Base-by-base conservation (phyloP, 75 land plant species). In the Pinus tabuliformis region DNA sequence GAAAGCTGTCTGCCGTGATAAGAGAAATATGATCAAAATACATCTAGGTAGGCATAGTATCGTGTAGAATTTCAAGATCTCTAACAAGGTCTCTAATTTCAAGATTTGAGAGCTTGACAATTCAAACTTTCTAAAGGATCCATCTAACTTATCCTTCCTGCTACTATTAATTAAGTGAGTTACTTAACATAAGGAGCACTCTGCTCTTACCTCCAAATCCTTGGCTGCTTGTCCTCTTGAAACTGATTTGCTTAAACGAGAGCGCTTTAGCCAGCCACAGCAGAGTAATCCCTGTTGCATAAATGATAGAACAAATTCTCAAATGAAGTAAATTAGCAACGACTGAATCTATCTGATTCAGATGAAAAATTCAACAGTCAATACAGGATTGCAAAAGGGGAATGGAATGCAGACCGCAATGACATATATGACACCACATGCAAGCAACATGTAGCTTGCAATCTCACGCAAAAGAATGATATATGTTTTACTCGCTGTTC, bases 381-480 rank as follows among this genome's bases (percentile, higher is more conserved):
- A 15, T 54, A 39, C 54, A 79, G 74, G n/a, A 17, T 73, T 30
- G 59, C 3, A 26, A 26, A 24, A 58, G 28, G 26, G 62, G 76
- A 75, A 9, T 15, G 3, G 76, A 39, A 58, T 17, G 17, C 91
- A 87, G 78, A 95, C 98, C 75, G 97, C 89, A 15, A 95, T 57
- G 18, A 93, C 60, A 70, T 95, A 95, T 37, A 85, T 66, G 20
- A 82, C 22, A 58, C 98, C 98, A 73, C 98, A 95, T 30, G 82
- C 81, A 76, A 95, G 84, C 33, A 95, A 92, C 77, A 86, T 63
- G 76, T 95, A 92, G 83, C 98, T 86, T 36, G 97, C 84, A 56
- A 93, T 83, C 37, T 93, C 85, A 33, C 88, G 91, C 57, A 94
- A 88, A 78, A 93, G 76, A 52, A 83, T 62, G 68, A 89, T 74